phyloP scores from a whole-genome alignment of 2,329 filamentous ascomycete species.

The Fusarium praegraminearum region DNA sequence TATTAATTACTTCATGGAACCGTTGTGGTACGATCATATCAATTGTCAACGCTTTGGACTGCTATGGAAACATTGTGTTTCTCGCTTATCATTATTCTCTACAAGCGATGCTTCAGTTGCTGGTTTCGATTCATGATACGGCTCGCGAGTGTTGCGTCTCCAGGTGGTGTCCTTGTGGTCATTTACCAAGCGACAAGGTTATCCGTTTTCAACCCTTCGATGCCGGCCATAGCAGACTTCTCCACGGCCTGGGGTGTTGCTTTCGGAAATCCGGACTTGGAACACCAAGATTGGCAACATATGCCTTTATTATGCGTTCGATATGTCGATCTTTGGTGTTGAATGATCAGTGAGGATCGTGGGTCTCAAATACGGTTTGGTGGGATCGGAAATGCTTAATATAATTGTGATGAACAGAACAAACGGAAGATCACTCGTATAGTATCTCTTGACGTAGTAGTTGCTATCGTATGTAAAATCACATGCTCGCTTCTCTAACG shows the following conservation, averaged over 20 bases:
- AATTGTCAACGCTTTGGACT: not conserved
- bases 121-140: not conserved
- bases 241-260: not conserved
- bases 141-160: not conserved
- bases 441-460: not conserved
- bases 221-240: not conserved
- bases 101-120: not conserved
- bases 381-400: not conserved
- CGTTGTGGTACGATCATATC: conserved; percentile 3
- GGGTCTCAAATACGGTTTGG: not conserved
- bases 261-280: not conserved
- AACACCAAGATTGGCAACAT: not conserved
- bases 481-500: not conserved
- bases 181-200: not conserved
- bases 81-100: conserved; percentile 2
- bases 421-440: not conserved
- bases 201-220: not conserved
- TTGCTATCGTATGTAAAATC: not conserved
- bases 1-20: not conserved
- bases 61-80: conserved; percentile 16
- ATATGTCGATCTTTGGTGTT: conserved; percentile 1
- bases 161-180: not conserved
- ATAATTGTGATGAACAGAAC: not conserved
- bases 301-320: not conserved
- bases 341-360: not conserved